Conservation (phyloP, 495 filamentous ascomycete genomes). For the Astrothelium subdiscretum region DNA sequence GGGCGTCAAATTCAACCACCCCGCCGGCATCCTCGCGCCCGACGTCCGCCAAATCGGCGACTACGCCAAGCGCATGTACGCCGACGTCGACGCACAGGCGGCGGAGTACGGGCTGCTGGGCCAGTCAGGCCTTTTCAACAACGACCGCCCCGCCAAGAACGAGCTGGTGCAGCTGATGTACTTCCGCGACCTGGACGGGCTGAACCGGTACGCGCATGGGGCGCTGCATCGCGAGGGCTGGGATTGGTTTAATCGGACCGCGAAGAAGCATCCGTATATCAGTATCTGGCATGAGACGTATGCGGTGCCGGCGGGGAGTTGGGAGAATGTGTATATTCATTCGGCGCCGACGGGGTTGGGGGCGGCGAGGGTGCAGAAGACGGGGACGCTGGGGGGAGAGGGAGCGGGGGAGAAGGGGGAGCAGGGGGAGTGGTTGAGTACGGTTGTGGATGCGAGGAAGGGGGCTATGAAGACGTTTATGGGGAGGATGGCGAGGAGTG, state of each 20-base stretch:
- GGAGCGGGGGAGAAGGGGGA: constrained; percentile 3
- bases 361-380: background rate
- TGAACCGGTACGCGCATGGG: constrained; percentile 41
- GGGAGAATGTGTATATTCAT: constrained; percentile 36
- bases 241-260: constrained; percentile 37
- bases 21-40: constrained; percentile 13
- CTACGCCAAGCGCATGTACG: constrained; percentile 10
- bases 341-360: constrained; percentile 3
- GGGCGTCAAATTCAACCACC: constrained; percentile 31
- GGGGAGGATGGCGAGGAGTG: constrained; percentile 16
- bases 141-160: constrained; percentile 20
- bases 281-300: constrained; percentile 41
- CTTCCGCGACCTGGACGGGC: constrained; percentile 34
- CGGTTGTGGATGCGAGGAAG: constrained; percentile 21
- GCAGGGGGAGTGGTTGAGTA: constrained; percentile 12
- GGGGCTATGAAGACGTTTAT: constrained; percentile 14
- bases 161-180: constrained; percentile 36
- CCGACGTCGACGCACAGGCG: constrained; percentile 8
- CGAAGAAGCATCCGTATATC: constrained; percentile 31
- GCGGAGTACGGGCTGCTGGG: constrained; percentile 19
- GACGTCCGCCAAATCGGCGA: constrained; percentile 9
- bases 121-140: constrained; percentile 7
- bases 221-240: constrained; percentile 34
- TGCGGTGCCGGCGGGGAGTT: constrained; percentile 26
- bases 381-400: background rate